Evolutionary conservation across 2,329 filamentous ascomycete species (phyloP).

Genomic region (Calonectria leucothoes): DNA sequence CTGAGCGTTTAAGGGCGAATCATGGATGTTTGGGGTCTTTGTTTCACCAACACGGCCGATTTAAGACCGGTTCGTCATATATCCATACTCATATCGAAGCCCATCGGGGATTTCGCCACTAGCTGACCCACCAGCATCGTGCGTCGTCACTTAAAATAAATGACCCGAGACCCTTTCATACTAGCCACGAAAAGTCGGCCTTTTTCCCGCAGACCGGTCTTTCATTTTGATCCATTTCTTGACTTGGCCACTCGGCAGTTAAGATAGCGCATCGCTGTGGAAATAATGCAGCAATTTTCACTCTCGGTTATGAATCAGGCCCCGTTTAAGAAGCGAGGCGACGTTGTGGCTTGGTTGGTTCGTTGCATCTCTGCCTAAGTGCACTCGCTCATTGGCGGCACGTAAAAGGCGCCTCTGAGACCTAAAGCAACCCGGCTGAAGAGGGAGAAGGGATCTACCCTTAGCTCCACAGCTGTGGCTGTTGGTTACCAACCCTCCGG

Average conservation of each 20-base stretch:
- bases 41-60: not conserved
- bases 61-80: conserved; percentile 3
- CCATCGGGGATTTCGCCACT: conserved; percentile 17
- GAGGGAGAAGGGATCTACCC: conserved; percentile 33
- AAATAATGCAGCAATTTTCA: not conserved
- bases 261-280: not conserved
- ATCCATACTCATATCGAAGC: not conserved
- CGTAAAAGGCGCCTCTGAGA: not conserved
- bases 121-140: conserved; percentile 7
- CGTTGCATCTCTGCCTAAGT: not conserved
- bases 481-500: conserved; percentile 37
- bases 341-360: conserved; percentile 6
- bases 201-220: not conserved
- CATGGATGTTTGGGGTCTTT: not conserved
- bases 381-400: conserved; percentile 6
- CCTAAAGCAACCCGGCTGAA: conserved; percentile 21
- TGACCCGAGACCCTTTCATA: not conserved
- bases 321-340: not conserved
- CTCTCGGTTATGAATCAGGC: not conserved
- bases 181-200: not conserved
- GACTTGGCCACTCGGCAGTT: not conserved
- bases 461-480: conserved; percentile 31
- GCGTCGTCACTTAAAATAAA: conserved; percentile 9
- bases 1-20: not conserved
- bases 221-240: not conserved